These are phyloP conservation scores for Malassezia slooffiae DNA, from an alignment of 1,284 basidiomycete species.

Conservation along the genomic window DNA sequence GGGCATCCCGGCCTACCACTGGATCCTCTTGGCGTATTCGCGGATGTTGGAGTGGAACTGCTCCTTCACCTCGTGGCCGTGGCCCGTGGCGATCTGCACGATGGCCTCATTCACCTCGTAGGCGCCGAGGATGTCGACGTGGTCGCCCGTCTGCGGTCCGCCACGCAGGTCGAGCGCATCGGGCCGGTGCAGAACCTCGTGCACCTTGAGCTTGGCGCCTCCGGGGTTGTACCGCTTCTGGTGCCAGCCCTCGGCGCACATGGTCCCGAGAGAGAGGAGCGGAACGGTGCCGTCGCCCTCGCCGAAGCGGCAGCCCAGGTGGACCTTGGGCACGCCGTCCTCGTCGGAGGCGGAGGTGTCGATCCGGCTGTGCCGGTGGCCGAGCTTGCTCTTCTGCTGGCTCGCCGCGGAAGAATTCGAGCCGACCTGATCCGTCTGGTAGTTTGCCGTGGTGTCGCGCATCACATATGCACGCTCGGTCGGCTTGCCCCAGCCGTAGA, in stretches of 20 bases:
- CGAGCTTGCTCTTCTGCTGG: not conserved
- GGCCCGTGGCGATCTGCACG: slow-evolving; percentile 69
- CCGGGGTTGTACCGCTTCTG: slow-evolving; percentile 81
- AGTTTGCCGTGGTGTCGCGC: not conserved
- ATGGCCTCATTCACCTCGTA: slow-evolving; percentile 80
- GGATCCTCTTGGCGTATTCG: slow-evolving; percentile 21
- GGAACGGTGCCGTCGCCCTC: slow-evolving; percentile 87
- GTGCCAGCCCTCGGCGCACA: slow-evolving; percentile 90
- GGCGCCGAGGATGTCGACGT: slow-evolving; percentile 87
- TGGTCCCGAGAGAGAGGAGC: slow-evolving; percentile 74
- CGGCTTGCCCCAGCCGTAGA: slow-evolving; percentile 91
- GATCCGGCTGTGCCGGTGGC: slow-evolving; percentile 2
- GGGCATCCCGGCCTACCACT: slow-evolving; percentile 15
- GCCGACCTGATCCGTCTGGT: no score
- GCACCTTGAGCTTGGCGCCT: slow-evolving; percentile 62
- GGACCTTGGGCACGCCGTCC: slow-evolving; percentile 25
- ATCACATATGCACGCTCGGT: slow-evolving; percentile 60
- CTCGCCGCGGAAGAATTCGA: no score
- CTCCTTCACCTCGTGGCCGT: slow-evolving; percentile 50
- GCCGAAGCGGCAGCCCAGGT: slow-evolving; percentile 37
- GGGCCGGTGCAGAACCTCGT: slow-evolving; percentile 81
- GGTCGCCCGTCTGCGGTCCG: slow-evolving; percentile 56
- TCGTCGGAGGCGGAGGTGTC: slow-evolving; percentile 17
- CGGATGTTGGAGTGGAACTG: slow-evolving; percentile 67
- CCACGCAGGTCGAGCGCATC: slow-evolving; percentile 66